A percentile compares a stretch with the other conserved stretches of the same genome.
These are phyloP conservation scores for Trametes cinnabarina DNA, from an alignment of 768 basidiomycete species.

Conservation along the genomic window DNA sequence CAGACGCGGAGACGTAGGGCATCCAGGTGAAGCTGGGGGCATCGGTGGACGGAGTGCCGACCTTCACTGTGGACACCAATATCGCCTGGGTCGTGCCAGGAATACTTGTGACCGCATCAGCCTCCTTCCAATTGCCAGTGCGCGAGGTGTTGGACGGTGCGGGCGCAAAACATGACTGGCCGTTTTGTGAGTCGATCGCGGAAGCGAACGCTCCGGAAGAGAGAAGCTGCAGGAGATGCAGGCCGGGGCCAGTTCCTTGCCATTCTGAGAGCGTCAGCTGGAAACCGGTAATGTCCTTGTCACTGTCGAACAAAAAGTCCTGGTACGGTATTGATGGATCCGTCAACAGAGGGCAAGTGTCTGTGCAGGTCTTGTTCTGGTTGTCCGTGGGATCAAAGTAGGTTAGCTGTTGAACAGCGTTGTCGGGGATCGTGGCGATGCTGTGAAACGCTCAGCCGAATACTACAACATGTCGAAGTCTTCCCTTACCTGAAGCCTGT, in stretches of 20 bases:
- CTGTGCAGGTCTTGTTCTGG: slow-evolving; percentile 73
- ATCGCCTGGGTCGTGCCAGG: slow-evolving; percentile 78
- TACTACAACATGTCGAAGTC: neutral
- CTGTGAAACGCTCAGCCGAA: slow-evolving; percentile 39
- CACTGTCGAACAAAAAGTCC: slow-evolving; percentile 80
- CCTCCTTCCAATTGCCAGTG: slow-evolving; percentile 69
- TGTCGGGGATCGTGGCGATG: slow-evolving; percentile 86
- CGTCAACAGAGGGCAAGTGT: slow-evolving; percentile 75
- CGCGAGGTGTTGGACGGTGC: slow-evolving; percentile 63
- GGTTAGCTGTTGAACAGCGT: slow-evolving; percentile 69
- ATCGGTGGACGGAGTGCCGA: slow-evolving; percentile 56
- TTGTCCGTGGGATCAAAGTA: slow-evolving; percentile 77
- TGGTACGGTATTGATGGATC: slow-evolving; percentile 81
- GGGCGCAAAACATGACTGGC: slow-evolving; percentile 73
- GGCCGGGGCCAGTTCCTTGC: slow-evolving; percentile 71
- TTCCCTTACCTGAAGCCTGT: slow-evolving; percentile 76
- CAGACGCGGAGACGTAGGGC: slow-evolving; percentile 89
- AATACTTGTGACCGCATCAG: slow-evolving; percentile 66
- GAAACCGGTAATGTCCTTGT: slow-evolving; percentile 77
- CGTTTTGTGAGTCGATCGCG: slow-evolving; percentile 58
- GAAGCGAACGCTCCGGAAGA: slow-evolving; percentile 91
- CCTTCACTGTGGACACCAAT: slow-evolving; percentile 62
- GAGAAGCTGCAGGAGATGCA: slow-evolving; percentile 90
- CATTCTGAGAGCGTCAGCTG: slow-evolving; percentile 79
- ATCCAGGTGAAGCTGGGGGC: slow-evolving; percentile 87